Conservation (phyloP, 345 rosid species). For the Euphorbia tirucalli region DNA sequence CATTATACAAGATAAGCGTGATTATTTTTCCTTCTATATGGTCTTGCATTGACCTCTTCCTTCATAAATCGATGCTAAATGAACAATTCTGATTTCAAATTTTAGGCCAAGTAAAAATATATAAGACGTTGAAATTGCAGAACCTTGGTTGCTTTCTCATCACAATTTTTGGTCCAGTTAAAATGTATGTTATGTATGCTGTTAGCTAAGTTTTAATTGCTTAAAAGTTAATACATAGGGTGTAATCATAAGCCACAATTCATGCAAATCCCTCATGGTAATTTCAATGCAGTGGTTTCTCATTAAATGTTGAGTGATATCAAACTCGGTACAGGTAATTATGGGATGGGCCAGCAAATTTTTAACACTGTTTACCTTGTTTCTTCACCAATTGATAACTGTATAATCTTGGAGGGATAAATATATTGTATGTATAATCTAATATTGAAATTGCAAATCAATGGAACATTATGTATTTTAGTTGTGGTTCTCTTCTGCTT, state of each 20-base stretch:
- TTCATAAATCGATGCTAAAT: conserved; percentile 5
- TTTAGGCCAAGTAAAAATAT: background rate
- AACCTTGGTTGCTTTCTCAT: background rate
- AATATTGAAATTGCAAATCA: background rate
- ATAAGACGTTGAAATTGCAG: background rate
- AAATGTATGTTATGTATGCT: background rate
- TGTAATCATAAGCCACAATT: background rate
- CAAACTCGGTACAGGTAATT: background rate
- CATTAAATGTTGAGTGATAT: background rate
- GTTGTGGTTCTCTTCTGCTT: background rate
- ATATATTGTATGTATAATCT: background rate
- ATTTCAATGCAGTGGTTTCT: background rate
- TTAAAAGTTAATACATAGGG: background rate
- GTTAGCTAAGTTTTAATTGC: conserved; percentile 1
- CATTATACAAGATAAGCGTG: background rate
- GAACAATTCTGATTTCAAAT: background rate
- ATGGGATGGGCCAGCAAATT: background rate
- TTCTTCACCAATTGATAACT: background rate
- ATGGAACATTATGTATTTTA: background rate
- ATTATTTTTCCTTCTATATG: background rate
- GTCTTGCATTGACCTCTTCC: background rate
- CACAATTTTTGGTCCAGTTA: background rate
- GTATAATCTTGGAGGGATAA: background rate
- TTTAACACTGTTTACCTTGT: background rate
- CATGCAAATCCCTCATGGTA: background rate